Evolutionary conservation across 1,284 basidiomycete species (phyloP), one percentile per base, ranked within the genome.

Genomic region (Coriolopsis trogii): DNA sequence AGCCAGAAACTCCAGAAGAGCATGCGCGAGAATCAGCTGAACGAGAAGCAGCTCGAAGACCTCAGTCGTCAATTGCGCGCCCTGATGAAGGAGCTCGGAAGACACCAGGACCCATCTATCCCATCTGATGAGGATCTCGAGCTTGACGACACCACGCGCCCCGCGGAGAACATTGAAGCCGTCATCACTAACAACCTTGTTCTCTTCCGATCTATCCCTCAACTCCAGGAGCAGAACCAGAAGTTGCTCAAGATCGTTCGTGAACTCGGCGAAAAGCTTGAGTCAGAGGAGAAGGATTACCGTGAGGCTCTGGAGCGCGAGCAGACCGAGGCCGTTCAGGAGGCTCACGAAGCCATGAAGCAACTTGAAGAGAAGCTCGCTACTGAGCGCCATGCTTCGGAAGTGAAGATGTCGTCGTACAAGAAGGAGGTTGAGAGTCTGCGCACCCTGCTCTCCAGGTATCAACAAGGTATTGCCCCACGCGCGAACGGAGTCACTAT

Each of bases 141-240:
- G 28, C 41, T 69, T 16, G 68, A 76, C 61, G 69, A 64, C 25
- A n/a, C 58, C 49, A 26, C 59, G 33, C 37, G 24, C 41, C 79
- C 79, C 5, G 79, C 79, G 1, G 78, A 82, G 46, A 79, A 82
- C 55, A 85, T 87, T 24, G 86, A 94, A 57, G 75, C 77, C 0
- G 84, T 98, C 58, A 96, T 98, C 69, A 90, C 92, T 20, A 91
- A 91, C 65, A 82, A 95, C 62, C 83, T 99, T 12, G 91, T 98
- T 40, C 82, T 93, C 23, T 99, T 95, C 84, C 79, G 79, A 40
- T 90, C 87, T 1, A 83, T 98, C 41, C 79, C 83, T 10, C 79
- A 82, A 18, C 74, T 99, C 24, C 93, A 97, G 63, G 82, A 87
- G 42, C 94, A 97, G 73, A 99, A 99, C 68, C 86, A 90, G 70